Evolutionary conservation across 192 early-diverging fungal genomes (phyloP).

Genomic region (Thamnidium elegans): DNA sequence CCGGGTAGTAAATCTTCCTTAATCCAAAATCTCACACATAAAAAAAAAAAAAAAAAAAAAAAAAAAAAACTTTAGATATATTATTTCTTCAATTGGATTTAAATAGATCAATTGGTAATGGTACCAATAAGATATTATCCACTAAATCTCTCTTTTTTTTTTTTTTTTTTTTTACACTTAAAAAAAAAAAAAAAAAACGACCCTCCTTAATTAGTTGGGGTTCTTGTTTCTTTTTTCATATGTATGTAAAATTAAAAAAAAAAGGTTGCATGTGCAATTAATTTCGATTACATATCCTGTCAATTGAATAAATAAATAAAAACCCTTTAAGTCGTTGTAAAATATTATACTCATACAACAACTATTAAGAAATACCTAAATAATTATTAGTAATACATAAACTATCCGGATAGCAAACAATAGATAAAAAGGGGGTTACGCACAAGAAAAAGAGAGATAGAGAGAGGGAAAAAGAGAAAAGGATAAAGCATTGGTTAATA

Average conservation of each 20-base stretch:
- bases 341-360: too few species aligned
- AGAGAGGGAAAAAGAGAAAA: too few species aligned
- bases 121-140: background rate
- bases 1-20: background rate
- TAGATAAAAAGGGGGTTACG: background rate
- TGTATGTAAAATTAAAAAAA: conserved; percentile 2
- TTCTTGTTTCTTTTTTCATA: background rate
- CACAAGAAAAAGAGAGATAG: too few species aligned
- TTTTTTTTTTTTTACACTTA: background rate
- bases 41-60: too few species aligned
- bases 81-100: background rate
- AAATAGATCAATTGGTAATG: conserved; percentile 12
- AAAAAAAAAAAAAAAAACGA: background rate
- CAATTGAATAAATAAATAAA: background rate
- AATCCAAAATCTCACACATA: background rate
- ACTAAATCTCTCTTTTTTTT: background rate
- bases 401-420: background rate
- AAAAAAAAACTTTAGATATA: background rate
- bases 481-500: background rate
- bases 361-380: too few species aligned
- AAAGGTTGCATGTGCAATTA: background rate
- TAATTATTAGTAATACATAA: background rate
- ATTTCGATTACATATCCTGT: background rate
- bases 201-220: background rate
- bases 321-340: background rate